Percentiles rank a stretch among this genome's conserved stretches.
Conservation (phyloP, 83 land plant species). For the Picea abies region DNA sequence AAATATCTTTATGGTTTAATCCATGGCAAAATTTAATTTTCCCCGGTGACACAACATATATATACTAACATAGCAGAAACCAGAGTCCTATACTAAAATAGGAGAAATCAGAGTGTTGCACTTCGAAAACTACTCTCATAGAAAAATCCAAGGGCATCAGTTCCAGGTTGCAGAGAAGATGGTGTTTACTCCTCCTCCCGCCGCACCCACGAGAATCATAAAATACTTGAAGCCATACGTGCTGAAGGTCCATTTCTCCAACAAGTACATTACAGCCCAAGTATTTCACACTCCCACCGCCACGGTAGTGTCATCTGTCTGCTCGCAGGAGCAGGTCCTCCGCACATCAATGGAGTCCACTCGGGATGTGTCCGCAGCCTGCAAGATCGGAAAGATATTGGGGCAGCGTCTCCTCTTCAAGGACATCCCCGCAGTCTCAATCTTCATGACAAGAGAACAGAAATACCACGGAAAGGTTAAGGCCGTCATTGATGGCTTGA, state of each 20-base stretch:
- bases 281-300: constrained; percentile 76
- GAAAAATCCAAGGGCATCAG: too few species aligned
- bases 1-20: too few species aligned
- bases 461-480: constrained; percentile 92
- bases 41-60: too few species aligned
- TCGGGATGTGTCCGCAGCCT: constrained; percentile 84
- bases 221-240: constrained; percentile 82
- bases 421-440: constrained; percentile 72
- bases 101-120: too few species aligned
- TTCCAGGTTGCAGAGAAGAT: too few species aligned
- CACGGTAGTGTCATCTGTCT: constrained; percentile 74
- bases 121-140: too few species aligned
- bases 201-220: not conserved
- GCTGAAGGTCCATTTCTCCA: constrained; percentile 80
- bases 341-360: constrained; percentile 51
- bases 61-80: too few species aligned
- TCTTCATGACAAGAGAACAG: constrained; percentile 69
- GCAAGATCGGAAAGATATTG: constrained; percentile 71
- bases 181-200: too few species aligned
- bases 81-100: too few species aligned
- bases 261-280: constrained; percentile 77
- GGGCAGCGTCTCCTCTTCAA: constrained; percentile 72
- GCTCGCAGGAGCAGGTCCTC: constrained; percentile 75
- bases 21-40: too few species aligned
- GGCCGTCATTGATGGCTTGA: constrained; percentile 79